Percentiles rank a stretch among this genome's conserved stretches.
These are phyloP conservation scores for Quercus lobata DNA, from an alignment of 331 rosid species.

Conservation along the genomic window DNA sequence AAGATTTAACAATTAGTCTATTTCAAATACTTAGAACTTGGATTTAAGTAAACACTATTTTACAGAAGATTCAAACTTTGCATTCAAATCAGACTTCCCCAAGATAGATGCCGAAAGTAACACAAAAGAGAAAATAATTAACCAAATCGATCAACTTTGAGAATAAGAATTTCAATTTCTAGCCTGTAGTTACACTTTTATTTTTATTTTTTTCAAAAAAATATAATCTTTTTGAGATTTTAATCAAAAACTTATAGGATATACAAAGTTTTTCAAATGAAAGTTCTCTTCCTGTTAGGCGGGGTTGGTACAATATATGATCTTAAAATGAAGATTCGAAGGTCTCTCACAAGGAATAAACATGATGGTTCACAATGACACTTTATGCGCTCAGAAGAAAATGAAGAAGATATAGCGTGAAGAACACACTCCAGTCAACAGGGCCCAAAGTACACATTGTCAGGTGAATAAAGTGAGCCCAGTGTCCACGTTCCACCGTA, in stretches of 20 bases:
- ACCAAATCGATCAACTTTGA: background rate
- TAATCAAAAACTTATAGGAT: constrained; percentile 6
- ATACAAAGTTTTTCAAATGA: constrained; percentile 32
- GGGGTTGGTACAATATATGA: constrained; percentile 29
- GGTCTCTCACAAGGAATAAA: constrained; percentile 29
- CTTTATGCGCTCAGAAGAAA: constrained; percentile 20
- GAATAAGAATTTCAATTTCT: background rate
- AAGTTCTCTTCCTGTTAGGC: constrained; percentile 33
- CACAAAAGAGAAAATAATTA: too few relatives aligned
- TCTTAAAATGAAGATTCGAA: constrained; percentile 13
- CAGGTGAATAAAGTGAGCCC: constrained; percentile 41
- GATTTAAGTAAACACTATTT: too few relatives aligned
- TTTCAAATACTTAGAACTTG: too few relatives aligned
- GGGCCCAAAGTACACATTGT: constrained; percentile 34
- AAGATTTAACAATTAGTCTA: too few relatives aligned
- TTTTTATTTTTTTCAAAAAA: background rate
- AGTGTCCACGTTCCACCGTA: constrained; percentile 30
- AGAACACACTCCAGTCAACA: constrained; percentile 42
- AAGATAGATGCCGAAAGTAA: too few relatives aligned
- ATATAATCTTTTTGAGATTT: background rate
- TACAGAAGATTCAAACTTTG: too few relatives aligned
- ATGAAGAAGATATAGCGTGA: constrained; percentile 36
- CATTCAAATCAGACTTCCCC: too few relatives aligned
- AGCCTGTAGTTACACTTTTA: background rate
- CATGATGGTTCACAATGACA: constrained; percentile 27